phyloP scores from a whole-genome alignment of 2,329 filamentous ascomycete genomes.

The Aspergillus puulaauensis region DNA sequence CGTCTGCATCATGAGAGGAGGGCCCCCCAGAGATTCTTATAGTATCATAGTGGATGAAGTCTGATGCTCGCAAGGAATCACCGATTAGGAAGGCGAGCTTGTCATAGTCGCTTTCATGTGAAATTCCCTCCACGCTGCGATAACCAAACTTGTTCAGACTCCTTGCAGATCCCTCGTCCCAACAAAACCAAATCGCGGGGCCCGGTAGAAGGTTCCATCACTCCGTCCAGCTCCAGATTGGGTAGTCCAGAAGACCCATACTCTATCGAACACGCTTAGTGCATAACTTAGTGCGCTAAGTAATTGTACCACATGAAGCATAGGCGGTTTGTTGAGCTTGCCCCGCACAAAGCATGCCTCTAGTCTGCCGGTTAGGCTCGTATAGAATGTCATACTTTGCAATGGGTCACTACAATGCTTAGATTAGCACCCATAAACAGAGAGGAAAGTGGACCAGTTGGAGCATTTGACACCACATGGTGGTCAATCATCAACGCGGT shows the following conservation, averaged over 20 bases:
- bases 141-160: background rate
- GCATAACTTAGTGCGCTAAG: background rate
- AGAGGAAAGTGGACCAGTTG: background rate
- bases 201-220: background rate
- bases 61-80: constrained; percentile 7
- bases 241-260: background rate
- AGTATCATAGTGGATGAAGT: background rate
- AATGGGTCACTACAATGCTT: background rate
- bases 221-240: background rate
- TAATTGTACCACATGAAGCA: constrained; percentile 4
- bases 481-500: background rate
- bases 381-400: background rate
- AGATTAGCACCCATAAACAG: background rate
- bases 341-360: constrained; percentile 12
- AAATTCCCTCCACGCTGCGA: background rate
- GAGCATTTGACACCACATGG: background rate
- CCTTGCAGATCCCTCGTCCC: constrained; percentile 12
- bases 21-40: background rate
- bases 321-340: background rate
- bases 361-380: background rate
- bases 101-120: constrained; percentile 8
- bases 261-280: background rate
- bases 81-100: background rate
- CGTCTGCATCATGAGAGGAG: background rate
- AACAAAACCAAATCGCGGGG: constrained; percentile 2